Base-by-base conservation (phyloP, 2,329 filamentous ascomycete species). In the Endocalyx cinctus region DNA sequence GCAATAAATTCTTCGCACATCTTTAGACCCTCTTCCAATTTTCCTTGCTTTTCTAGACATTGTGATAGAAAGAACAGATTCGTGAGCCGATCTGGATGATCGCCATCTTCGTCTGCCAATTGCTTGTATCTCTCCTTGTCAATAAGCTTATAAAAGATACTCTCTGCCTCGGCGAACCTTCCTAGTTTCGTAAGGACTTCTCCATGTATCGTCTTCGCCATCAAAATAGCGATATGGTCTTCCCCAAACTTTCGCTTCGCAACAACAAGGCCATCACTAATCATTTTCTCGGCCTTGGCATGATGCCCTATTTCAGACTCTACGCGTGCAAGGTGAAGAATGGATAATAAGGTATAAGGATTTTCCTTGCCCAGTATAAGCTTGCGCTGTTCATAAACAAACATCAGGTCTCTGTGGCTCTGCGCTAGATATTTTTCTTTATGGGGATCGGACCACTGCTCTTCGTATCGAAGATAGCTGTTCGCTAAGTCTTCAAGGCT, bases 21-120 rank as follows among this genome's bases (percentile, higher is more conserved):
- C 4, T 40, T 33, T 13, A 45, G n/a, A 10, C 39, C 41, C 25
- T 39, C 31, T 12, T 41, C 27, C 20, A 35, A 31, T 33, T 36
- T 43, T 2, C 31, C 39, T 33, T 47, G 36, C 19, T 29, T 31
- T 29, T 38, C 36, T 11, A 50, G 23, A 28, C 45, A 50, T 13
- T 25, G 26, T 10, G 38, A 23, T 7, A 42, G 27, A 10, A 29
- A 29, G 37, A 39, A 48, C 14, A 48, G 25, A 10, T 32, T 28
- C 5, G 31, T 25, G 27, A 48, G 28, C 8, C 41, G 43, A 17
- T 42, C 47, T 10, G 38, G 37, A 22, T 48, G 45, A 27, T 50
- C 45, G 6, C 43, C 45, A 17, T 42, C 39, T 11, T 38, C 28
- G 26, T 29, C 35, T 6, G 31, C 25, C 3, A 33, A 25, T 16